phyloP scores from a whole-genome alignment of 1,139 yeast genomes.

The Suhomyces anneliseae region DNA sequence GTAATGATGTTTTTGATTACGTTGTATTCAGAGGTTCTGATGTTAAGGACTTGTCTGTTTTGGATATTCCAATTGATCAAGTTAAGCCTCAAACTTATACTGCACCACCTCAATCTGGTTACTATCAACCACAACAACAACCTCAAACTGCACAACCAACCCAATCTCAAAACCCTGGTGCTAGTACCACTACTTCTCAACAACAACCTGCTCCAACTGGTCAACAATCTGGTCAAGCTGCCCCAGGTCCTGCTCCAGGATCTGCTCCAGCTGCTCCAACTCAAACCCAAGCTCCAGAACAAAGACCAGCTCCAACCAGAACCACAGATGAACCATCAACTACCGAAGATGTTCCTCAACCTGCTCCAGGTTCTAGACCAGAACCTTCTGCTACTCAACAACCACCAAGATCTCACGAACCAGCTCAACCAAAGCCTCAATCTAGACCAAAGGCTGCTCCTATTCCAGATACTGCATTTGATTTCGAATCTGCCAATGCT shows the following conservation, averaged over 20 bases:
- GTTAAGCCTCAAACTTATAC: conserved; percentile 40
- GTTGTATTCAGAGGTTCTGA: conserved; percentile 92
- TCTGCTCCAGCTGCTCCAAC: conserved; percentile 12
- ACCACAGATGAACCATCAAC: not conserved
- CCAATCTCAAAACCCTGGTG: conserved; percentile 6
- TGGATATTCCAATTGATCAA: conserved; percentile 63
- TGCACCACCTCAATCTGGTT: conserved; percentile 14
- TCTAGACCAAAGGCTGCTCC: conserved; percentile 18
- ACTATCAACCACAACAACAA: conserved; percentile 12
- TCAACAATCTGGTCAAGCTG: conserved; percentile 12
- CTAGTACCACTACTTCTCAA: conserved; percentile 14
- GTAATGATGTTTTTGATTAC: conserved; percentile 69
- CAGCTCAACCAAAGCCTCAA: conserved; percentile 17
- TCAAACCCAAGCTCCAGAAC: conserved; percentile 1
- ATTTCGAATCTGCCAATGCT: conserved; percentile 51
- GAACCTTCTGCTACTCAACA: not conserved
- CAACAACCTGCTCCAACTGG: conserved; percentile 26
- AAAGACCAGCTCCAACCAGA: conserved; percentile 6
- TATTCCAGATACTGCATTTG: conserved; percentile 34
- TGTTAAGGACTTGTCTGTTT: conserved; percentile 83
- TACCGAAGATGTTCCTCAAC: conserved; percentile 2
- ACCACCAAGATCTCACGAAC: conserved; percentile 1
- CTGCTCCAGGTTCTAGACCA: conserved; percentile 7
- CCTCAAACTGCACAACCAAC: conserved; percentile 20
- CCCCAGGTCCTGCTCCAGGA: conserved; percentile 9